A percentile compares a stretch with the other conserved stretches of the same genome.
Conservation (phyloP, 352 stramenopile species). For the Thraustotheca clavata region DNA sequence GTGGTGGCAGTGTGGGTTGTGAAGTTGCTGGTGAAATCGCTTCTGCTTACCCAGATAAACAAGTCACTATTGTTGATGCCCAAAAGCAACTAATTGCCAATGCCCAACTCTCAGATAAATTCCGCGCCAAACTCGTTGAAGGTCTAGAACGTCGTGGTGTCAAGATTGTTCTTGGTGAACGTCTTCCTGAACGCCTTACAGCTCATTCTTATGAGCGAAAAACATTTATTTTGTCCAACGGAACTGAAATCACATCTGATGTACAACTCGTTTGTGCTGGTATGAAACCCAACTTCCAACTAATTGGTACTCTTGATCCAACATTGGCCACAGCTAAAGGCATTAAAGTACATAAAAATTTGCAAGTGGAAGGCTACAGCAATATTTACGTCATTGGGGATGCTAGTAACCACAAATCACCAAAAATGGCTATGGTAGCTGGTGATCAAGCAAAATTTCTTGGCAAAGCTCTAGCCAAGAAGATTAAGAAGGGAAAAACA, state of each 20-base stretch:
- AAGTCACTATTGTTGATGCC: conserved; percentile 43
- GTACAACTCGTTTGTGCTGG: conserved; percentile 46
- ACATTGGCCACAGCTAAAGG: conserved; percentile 31
- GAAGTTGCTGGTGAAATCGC: conserved; percentile 59
- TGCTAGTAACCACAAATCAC: conserved; percentile 35
- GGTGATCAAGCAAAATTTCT: conserved; percentile 37
- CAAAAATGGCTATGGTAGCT: conserved; percentile 39
- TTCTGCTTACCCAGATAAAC: conserved; percentile 41
- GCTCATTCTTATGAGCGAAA: conserved; percentile 33
- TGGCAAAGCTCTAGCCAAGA: conserved; percentile 27
- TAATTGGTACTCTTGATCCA: conserved; percentile 33
- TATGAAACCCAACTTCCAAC: conserved; percentile 23
- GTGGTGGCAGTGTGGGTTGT: conserved; percentile 42
- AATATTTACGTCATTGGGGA: conserved; percentile 53
- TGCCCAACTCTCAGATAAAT: conserved; percentile 41
- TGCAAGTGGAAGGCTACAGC: conserved; percentile 45
- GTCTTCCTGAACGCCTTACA: conserved; percentile 32
- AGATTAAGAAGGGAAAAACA: conserved; percentile 24
- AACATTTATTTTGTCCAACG: conserved; percentile 35
- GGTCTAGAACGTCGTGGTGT: conserved; percentile 35
- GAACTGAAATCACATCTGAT: conserved; percentile 40
- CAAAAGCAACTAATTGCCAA: conserved; percentile 30
- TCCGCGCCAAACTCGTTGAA: conserved; percentile 29
- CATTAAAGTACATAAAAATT: conserved; percentile 37
- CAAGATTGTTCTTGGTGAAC: conserved; percentile 46